Percentiles rank a stretch among this genome's conserved stretches.
Evolutionary conservation across 495 filamentous ascomycete genomes (phyloP).

Genomic region (Podospora pseudocomata): DNA sequence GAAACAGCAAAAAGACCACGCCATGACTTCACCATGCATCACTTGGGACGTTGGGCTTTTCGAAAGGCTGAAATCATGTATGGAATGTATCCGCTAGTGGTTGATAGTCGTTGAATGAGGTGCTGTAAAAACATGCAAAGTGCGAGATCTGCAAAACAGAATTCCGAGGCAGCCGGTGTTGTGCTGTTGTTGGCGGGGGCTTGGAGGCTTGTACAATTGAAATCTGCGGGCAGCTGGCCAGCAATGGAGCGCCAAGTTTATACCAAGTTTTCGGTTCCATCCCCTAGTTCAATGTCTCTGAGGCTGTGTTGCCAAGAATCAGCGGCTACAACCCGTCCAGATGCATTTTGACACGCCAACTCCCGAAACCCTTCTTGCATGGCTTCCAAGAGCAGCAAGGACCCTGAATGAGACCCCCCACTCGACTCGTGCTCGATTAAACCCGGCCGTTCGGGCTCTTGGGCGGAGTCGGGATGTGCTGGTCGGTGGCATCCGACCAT

Average conservation of each 20-base stretch:
- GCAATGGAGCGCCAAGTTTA: background rate
- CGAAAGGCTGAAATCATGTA: background rate
- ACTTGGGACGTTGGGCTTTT: background rate
- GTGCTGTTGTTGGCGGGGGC: background rate
- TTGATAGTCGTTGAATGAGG: background rate
- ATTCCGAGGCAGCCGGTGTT: background rate
- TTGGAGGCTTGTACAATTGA: background rate
- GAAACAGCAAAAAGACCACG: background rate
- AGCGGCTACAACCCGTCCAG: background rate
- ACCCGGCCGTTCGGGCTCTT: background rate
- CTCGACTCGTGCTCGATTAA: background rate
- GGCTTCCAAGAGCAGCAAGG: too few species aligned
- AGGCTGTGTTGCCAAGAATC: background rate
- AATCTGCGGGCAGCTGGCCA: background rate
- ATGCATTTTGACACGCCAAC: background rate
- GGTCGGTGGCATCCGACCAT: background rate
- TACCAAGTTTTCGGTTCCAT: background rate
- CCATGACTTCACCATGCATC: background rate
- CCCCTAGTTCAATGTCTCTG: background rate
- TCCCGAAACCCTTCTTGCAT: background rate
- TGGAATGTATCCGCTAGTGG: background rate
- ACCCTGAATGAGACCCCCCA: background rate
- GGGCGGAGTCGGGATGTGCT: background rate
- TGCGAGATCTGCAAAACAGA: background rate
- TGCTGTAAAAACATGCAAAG: too few species aligned